Base-by-base conservation (phyloP, 495 filamentous ascomycete genomes). In the Sporormia fimetaria region DNA sequence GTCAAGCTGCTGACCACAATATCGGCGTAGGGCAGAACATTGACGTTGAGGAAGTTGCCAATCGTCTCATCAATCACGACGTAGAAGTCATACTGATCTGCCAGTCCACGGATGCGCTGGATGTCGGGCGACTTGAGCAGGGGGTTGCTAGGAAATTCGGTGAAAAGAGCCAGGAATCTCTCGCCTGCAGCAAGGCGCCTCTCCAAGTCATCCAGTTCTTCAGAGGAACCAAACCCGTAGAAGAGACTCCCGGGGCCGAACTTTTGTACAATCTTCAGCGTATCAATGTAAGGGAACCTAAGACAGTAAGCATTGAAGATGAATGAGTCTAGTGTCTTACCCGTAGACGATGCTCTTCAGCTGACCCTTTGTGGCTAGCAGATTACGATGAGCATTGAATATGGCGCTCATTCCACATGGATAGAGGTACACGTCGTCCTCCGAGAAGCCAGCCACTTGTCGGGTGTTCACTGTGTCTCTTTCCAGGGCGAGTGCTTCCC, bases 31-130 rank as follows among this genome's bases (percentile, higher is more conserved):
- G 76, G 83, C 2, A 98, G 71, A 2, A 96, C 83, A 57, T 95
- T 81, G 42, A 98, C 80, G 51, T 98, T 98, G 40, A 94, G 71
- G 49, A 95, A 93, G 39, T 88, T 98, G 49, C 90, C 87, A 35
- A 98, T 80, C 2, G 90, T 96, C 59, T 98, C 90, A 62, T 98
- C 90, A 15, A 94, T 74, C 22, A 96, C 82, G 6, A 96, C 78
- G 6, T 74, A 82, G 61, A 98, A 96, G 56, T 83, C 78, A 64
- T 85, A 90, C 36, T 69, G 70, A 54, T 94, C 79, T 6, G 87
- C 88, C 14, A 98, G 65, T 6, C 59, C 51, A 17, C 81, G 75
- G 42, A 98, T 94, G 10, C 87, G 78, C 33, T 61, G 62, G 12
- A 98, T 70, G 59, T 96, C 77, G 0, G 92, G 88, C 12, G 83